Evolutionary conservation across 257 asterid species (phyloP), one percentile per base, ranked within the genome.

Genomic region (Nicotiana benthamiana): DNA sequence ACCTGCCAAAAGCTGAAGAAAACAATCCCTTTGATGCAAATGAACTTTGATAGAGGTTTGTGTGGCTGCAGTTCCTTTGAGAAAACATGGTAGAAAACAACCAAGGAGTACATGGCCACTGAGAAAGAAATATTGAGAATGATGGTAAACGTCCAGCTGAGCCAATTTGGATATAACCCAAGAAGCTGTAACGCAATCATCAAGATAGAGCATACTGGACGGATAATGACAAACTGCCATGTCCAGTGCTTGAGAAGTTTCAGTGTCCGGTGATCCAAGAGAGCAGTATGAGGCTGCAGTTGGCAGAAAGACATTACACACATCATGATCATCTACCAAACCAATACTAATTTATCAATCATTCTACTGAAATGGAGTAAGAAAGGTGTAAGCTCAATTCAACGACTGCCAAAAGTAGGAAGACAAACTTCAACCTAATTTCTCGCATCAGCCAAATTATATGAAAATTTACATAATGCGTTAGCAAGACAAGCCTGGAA

Each of bases 1-100:
- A 95, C 99, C 99, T 95, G 99, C 98, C 98, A 95, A 83, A 92
- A 93, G 89, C 94, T 82, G 92, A 95, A 92, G 97, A 95, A 95
- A 81, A 95, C 97, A 24, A 91, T 87, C 80, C 98, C 97, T 81
- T 87, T 87, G 93, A 93, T 89, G 89, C 98, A 92, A 81, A 95
- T 86, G 82, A 95, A 95, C 96, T 93, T 92, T 20, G 98, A 83
- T 52, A 93, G 85, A 18, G 99, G 99, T 82, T 86, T 91, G 83
- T 93, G 99, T 20, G 98, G 96, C 83, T 88, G 87, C 88, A 95
- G 80, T 78, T 95, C 98, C 84, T 90, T 90, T 16, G 94, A 91
- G n/a, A 95, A 95, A 54, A 92, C 92, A 84, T 87, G 94, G 85
- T 95, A 93, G 87, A 92, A 93, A 81, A 89, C 83, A 53, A 93